Evolutionary conservation across 495 filamentous ascomycete species (phyloP), one percentile per base, ranked within the genome.

Genomic region (Neurospora sp.): DNA sequence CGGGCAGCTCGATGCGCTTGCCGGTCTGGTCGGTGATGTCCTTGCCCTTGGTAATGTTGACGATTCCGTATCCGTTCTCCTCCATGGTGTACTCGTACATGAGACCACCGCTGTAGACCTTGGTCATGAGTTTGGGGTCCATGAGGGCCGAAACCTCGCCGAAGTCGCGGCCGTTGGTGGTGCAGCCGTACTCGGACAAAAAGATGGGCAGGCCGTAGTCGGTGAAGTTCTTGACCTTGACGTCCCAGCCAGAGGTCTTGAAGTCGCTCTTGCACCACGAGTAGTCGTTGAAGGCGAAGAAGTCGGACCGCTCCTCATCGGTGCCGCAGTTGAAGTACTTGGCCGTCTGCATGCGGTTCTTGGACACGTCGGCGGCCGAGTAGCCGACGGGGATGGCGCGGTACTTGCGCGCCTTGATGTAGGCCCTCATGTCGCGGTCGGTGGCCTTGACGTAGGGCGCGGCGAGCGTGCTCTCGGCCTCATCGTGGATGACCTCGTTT

Each of bases 231-330:
- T 92, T 85, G 73, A 97, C 94, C 89, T 98, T 98, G 81, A 91
- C 83, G 80, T 93, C 86, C 94, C 94, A 99, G 76, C 93, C 94
- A 61, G 94, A 94, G 61, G 81, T 87, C 44, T 81, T 78, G 86
- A 92, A 98, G 73, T 91, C 89, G 47, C 92, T 94, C 77, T 93
- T 90, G 80, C 96, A 99, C 95, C 95, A 99, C 68, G 94, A 97
- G 86, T 98, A 98, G 83, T 98, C 96, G 84, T 99, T 98, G 86
- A 98, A 97, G 74, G 94, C 94, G 80, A 97, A 98, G 86, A 98
- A 99, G 82, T 98, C 95, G 81, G 89, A 90, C 53, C 95, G 91
- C 85, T 92, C 90, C 78, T 93, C 92, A 69, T 94, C 93, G 70
- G 87, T 83, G 74, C 96, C 96, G 81, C 96, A 99, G 89, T 98